Evolutionary conservation across 306 rosid species (phyloP).

Genomic region (Phaseolus lunatus): DNA sequence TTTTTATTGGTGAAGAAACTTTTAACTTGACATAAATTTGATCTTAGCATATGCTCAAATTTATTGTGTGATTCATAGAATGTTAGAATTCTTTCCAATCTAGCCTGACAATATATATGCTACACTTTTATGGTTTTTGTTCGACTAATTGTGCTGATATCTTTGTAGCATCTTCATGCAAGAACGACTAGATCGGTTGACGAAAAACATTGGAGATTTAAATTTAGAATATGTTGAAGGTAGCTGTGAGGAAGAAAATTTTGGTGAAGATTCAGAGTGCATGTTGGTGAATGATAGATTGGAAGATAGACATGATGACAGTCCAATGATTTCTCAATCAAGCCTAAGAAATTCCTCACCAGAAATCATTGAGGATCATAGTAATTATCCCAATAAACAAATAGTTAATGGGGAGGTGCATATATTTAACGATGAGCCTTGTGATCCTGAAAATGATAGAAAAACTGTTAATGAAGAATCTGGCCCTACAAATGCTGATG

Average conservation of each 20-base stretch:
- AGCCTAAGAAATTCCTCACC: slow-evolving; percentile 48
- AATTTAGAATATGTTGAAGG: slow-evolving; percentile 63
- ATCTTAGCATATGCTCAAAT: no score
- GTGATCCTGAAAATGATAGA: slow-evolving; percentile 58
- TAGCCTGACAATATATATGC: slow-evolving; percentile 13
- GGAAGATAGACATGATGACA: slow-evolving; percentile 55
- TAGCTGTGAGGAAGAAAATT: slow-evolving; percentile 54
- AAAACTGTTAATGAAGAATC: slow-evolving; percentile 55
- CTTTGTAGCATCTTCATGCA: slow-evolving; percentile 89
- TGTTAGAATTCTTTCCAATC: slow-evolving; percentile 22
- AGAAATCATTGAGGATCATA: slow-evolving; percentile 47
- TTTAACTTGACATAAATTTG: no score
- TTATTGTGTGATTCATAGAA: no score
- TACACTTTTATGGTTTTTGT: slow-evolving; percentile 29
- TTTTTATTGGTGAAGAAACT: not conserved
- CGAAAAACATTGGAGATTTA: slow-evolving; percentile 68
- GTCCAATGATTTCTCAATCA: slow-evolving; percentile 51
- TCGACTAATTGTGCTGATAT: slow-evolving; percentile 51
- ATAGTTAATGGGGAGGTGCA: slow-evolving; percentile 52
- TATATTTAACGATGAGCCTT: slow-evolving; percentile 48
- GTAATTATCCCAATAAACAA: slow-evolving; percentile 51
- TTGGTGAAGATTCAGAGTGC: slow-evolving; percentile 54
- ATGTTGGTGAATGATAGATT: slow-evolving; percentile 50
- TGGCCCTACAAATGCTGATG: slow-evolving; percentile 53
- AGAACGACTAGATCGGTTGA: slow-evolving; percentile 91